A percentile compares a stretch with the other conserved stretches of the same genome.
phyloP scores from a whole-genome alignment of 305 asterid species.

The Petunia hybrid region DNA sequence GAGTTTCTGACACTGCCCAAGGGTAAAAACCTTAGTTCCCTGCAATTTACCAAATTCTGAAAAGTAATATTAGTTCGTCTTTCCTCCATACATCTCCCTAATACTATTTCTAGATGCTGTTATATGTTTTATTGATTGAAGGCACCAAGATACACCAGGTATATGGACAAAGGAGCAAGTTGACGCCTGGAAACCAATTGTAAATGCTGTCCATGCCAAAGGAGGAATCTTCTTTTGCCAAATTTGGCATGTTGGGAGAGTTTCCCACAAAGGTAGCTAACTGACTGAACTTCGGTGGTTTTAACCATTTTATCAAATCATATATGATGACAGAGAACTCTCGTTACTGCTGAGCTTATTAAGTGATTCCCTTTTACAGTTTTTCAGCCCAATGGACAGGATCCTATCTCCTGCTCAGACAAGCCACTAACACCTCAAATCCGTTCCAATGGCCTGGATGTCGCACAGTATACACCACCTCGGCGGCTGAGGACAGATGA shows the following conservation, averaged over 20 bases:
- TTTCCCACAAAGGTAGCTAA: conserved; percentile 58
- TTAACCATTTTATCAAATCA: too few relatives aligned
- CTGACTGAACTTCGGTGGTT: not conserved
- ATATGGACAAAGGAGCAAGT: conserved; percentile 78
- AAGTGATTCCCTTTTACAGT: conserved; percentile 39
- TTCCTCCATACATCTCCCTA: not conserved
- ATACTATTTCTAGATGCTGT: too few relatives aligned
- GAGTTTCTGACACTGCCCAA: conserved; percentile 56
- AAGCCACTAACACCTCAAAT: conserved; percentile 32
- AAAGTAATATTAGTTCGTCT: not conserved
- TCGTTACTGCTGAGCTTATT: conserved; percentile 41
- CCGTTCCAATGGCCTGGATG: conserved; percentile 25
- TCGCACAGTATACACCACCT: conserved; percentile 33
- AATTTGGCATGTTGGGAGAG: conserved; percentile 75
- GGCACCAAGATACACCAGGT: conserved; percentile 63
- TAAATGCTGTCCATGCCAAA: conserved; percentile 81
- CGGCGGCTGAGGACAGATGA: conserved; percentile 36
- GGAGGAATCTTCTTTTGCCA: conserved; percentile 78
- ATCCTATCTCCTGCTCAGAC: conserved; percentile 36
- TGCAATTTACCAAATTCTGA: not conserved
- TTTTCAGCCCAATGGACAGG: conserved; percentile 56
- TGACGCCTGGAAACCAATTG: conserved; percentile 82
- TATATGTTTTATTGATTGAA: conserved; percentile 30
- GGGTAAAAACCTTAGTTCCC: conserved; percentile 42
- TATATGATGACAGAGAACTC: too few relatives aligned